Evolutionary conservation across 108 stramenopile genomes (phyloP), one percentile per base, ranked within the genome.

Genomic region (Epithemia pelagica): DNA sequence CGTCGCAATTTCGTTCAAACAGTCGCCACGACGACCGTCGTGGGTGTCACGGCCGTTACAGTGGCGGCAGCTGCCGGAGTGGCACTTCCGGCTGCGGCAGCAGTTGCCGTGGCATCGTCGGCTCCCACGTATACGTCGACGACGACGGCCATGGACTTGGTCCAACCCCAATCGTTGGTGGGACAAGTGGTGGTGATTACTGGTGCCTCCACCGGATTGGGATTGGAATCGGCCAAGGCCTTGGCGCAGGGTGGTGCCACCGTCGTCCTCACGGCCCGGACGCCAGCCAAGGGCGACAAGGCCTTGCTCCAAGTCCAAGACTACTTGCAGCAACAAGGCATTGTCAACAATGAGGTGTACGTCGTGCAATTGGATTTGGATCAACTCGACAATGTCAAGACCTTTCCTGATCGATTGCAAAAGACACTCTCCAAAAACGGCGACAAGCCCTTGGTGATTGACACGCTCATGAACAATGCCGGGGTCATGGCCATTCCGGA

Each of bases 401-500:
- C 75, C 28, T 87, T 90, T 65, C 84, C 85, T 0, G 58, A 74
- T 30, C 55, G 62, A n/a, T 82, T 68, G 68, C 68, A 69, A 61
- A 55, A 66, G 30, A 22, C 28, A 20, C 55, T 78, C 25, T 72
- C 66, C 15, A 28, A 78, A 0, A 72, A 64, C 28, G 54, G 74
- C 18, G 37, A 46, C 37, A 46, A 5, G 5, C 37, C 37, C 5
- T 46, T 46, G 37, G 37, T 46, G 10, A 72, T 92, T 27, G 80
- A 85, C 52, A 83, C 91, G 10, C 66, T 92, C 32, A 60, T 96
- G 58, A 91, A 93, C 65, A 96, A 96, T 79, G 95, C 95, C 18
- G 95, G 91, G 20, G 86, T 96, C 29, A 95, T 95, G 94, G 90
- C 90, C 28, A 76, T 93, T 61, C 92, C 88, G 15, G 62, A 76